Evolutionary conservation across 1,139 yeast species (phyloP).

Genomic region (Taiozyma onychis): DNA sequence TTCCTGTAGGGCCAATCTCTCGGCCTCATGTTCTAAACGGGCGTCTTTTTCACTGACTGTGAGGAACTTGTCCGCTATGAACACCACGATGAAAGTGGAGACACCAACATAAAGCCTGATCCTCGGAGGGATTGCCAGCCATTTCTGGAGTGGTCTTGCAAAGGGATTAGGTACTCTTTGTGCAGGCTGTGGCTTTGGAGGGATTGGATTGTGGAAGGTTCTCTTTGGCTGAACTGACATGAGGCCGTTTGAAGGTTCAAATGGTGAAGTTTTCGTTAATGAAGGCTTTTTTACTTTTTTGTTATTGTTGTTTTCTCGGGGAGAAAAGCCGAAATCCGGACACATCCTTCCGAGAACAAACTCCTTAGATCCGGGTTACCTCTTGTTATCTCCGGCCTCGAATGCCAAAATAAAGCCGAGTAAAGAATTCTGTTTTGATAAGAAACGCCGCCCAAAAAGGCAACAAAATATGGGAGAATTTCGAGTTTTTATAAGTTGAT

Average conservation of each 20-base stretch:
- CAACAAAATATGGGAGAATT: too few relatives aligned
- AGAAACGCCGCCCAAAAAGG: too few relatives aligned
- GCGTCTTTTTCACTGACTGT: constrained; percentile 6
- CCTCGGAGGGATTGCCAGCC: constrained; percentile 15
- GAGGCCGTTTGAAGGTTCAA: too few relatives aligned
- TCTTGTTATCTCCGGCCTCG: not conserved
- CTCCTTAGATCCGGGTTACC: not conserved
- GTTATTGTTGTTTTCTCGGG: too few relatives aligned
- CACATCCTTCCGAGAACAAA: not conserved
- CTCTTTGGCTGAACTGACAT: constrained; percentile 1
- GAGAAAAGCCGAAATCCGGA: not conserved
- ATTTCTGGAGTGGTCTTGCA: constrained; percentile 8
- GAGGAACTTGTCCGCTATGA: constrained; percentile 16
- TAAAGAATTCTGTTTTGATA: too few relatives aligned
- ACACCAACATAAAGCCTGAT: constrained; percentile 18
- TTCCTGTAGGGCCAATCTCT: constrained; percentile 3
- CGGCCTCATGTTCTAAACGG: constrained; percentile 4
- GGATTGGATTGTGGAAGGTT: constrained; percentile 13
- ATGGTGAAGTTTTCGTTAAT: too few relatives aligned
- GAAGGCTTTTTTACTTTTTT: too few relatives aligned
- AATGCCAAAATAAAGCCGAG: not conserved
- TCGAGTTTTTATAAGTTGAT: too few relatives aligned
- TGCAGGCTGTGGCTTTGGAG: not conserved
- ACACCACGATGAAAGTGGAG: constrained; percentile 19
- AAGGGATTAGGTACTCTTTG: constrained; percentile 1